Conservation (phyloP, 495 filamentous ascomycete genomes). For the Trichocladium uniseriatum region DNA sequence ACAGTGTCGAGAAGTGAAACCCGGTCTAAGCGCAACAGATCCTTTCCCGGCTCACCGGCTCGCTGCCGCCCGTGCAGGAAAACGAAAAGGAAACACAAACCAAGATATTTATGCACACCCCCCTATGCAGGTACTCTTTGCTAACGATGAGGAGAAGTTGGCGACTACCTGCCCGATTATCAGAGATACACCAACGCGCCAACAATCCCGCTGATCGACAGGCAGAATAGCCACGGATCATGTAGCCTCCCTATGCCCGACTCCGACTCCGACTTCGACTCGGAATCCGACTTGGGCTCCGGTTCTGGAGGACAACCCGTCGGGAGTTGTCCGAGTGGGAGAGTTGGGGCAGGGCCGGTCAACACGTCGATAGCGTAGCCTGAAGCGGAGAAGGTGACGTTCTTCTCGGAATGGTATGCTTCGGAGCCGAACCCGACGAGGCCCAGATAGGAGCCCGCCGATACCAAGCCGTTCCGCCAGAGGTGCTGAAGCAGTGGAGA, state of each 20-base stretch:
- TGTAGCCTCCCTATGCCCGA: no score
- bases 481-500: constrained; percentile 23
- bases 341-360: constrained; percentile 16
- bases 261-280: not conserved
- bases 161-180: constrained; percentile 9
- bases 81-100: not conserved
- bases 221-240: constrained; percentile 11
- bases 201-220: constrained; percentile 19
- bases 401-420: constrained; percentile 18
- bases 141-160: not conserved
- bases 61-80: not conserved
- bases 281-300: not conserved
- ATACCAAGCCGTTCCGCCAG: constrained; percentile 21
- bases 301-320: not conserved
- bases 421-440: constrained; percentile 23
- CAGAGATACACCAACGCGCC: constrained; percentile 13
- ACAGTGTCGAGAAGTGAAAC: not conserved
- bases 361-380: constrained; percentile 14
- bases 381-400: constrained; percentile 23
- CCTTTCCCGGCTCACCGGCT: no score
- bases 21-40: not conserved
- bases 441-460: constrained; percentile 16
- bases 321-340: constrained; percentile 1
- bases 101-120: not conserved
- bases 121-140: constrained; percentile 17